Percentiles rank a stretch among this genome's conserved stretches.
phyloP scores from a whole-genome alignment of 176 grass and related monocot species.

The Olyra latifolia region DNA sequence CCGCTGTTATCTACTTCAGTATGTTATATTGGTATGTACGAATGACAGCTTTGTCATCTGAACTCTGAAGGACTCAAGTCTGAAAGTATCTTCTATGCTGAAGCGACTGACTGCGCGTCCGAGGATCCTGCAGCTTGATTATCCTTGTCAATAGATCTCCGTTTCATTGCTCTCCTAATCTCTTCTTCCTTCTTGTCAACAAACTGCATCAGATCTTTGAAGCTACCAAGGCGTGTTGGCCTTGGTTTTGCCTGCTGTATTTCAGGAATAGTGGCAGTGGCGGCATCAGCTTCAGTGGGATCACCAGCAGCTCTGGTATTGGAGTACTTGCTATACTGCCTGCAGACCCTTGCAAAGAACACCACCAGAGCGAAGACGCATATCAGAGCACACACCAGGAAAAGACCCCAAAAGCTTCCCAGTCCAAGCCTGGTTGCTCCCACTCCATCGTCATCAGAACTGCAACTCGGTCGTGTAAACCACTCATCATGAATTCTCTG shows the following conservation, averaged over 20 bases:
- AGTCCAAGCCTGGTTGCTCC: slow-evolving; percentile 58
- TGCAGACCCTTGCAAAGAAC: slow-evolving; percentile 53
- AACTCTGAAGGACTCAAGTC: slow-evolving; percentile 19
- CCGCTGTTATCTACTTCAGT: slow-evolving; percentile 23
- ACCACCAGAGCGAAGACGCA: slow-evolving; percentile 49
- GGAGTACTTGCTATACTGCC: slow-evolving; percentile 53
- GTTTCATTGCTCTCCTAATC: slow-evolving; percentile 31
- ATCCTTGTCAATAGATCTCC: slow-evolving; percentile 61
- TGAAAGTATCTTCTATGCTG: slow-evolving; percentile 1
- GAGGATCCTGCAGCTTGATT: slow-evolving; percentile 37
- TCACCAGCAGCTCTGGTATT: slow-evolving; percentile 12
- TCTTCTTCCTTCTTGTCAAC: slow-evolving; percentile 67
- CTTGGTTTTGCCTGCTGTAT: slow-evolving; percentile 1
- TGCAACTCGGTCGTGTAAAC: slow-evolving; percentile 45
- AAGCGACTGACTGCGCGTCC: neutral
- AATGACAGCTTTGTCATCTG: slow-evolving; percentile 6
- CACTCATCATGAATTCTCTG: slow-evolving; percentile 82
- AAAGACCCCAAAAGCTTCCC: slow-evolving; percentile 82
- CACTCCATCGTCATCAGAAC: slow-evolving; percentile 39
- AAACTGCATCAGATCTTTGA: slow-evolving; percentile 66
- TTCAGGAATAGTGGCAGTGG: neutral
- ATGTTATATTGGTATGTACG: neutral
- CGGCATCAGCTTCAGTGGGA: neutral
- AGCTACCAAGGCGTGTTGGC: slow-evolving; percentile 45
- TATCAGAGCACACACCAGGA: slow-evolving; percentile 68